Base-by-base conservation (phyloP, 371 early-diverging fungal species). In the Synchytrium microbalum region DNA sequence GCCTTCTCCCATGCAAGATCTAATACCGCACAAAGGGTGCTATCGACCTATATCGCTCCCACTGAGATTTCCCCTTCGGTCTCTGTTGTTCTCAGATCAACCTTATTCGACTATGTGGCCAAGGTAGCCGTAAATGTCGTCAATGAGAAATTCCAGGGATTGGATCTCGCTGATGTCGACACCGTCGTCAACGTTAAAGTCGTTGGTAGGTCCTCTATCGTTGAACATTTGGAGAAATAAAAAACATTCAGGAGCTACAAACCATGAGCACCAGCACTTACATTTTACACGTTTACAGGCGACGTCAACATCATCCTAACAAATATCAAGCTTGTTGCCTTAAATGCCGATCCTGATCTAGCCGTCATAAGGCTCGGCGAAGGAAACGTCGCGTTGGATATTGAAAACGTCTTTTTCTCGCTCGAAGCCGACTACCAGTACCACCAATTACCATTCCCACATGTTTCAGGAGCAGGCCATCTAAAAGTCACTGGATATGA, bases 101-200 rank as follows among this genome's bases (percentile, higher is more conserved):
- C 19, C 46, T 19, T 38, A 19, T 38, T 38, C 19, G 46, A 38
- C 46, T 38, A 38, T 38, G 46, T 19, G 10, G 46, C 56, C 56
- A 8, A 25, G 5, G 24, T 55, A 28, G 56, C 56, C 28, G 56
- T 55, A 5, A 8, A 28, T 24, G 28, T 55, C 56, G 56, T 55
- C 56, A 55, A 55, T n/a, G 56, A 55, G 56, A n/a, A 28, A 28
- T 55, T 55, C 28, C 56, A 55, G 8, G 56, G 28, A 28, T 13
- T 55, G 28, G 13, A 8, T 8, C 56, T 55, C 56, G 25, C 56
- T 13, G 56, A 55, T 28, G 56, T 55, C 8, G 28, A n/a, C 23
- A 55, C 56, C 13, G 56, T 55, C 24, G 56, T 13, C 25, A 55
- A 55, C 24, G 56, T 55, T 24, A 55, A 55, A 28, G 25, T 55